phyloP scores from a whole-genome alignment of 163 green algal genomes.

The Chloromonas sp. region DNA sequence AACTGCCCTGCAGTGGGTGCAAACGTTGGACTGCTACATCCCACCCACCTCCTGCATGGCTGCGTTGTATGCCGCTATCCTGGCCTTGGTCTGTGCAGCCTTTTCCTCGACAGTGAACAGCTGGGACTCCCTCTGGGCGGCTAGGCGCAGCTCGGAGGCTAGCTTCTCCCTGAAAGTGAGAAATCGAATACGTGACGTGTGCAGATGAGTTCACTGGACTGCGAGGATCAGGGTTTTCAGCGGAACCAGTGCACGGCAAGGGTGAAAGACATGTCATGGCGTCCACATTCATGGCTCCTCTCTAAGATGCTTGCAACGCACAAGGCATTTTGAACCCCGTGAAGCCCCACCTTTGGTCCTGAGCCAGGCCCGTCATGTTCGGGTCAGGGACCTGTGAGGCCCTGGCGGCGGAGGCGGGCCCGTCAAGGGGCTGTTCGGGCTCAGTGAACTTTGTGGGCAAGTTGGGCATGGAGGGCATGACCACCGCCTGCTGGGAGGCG shows the following conservation, averaged over 20 bases:
- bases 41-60: constrained; percentile 17
- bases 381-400: neutral
- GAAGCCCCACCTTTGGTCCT: neutral
- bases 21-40: neutral
- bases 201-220: too few species aligned
- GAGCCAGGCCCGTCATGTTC: neutral
- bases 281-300: too few species aligned
- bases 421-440: neutral
- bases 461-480: neutral
- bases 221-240: too few species aligned
- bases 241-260: too few species aligned
- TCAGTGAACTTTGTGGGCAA: neutral
- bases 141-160: constrained; percentile 9
- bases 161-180: neutral
- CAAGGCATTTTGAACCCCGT: too few species aligned
- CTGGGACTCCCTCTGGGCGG: constrained; percentile 19
- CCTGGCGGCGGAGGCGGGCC: neutral
- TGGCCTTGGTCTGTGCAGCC: constrained; percentile 15
- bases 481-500: neutral
- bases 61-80: constrained; percentile 11
- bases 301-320: too few species aligned
- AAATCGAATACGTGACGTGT: too few species aligned
- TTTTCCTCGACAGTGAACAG: constrained; percentile 23
- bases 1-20: too few species aligned
- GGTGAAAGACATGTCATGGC: too few species aligned